Conservation (phyloP, 2,329 filamentous ascomycete species). For the Clonostachys rosea region DNA sequence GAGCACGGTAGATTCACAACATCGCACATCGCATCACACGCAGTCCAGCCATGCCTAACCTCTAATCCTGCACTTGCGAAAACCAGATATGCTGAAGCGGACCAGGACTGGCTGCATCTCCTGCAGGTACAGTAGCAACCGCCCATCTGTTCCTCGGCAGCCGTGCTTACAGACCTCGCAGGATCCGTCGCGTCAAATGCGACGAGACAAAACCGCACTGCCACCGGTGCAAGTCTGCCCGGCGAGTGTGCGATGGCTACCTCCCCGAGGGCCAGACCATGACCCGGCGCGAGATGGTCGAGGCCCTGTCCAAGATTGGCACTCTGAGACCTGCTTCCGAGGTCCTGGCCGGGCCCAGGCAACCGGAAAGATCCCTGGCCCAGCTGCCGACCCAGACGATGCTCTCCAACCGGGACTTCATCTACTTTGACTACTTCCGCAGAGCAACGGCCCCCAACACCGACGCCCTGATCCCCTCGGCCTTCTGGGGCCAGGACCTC, state of each 20-base stretch:
- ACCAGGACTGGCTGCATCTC: slow-evolving; percentile 1
- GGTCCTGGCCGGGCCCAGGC: too few relatives aligned
- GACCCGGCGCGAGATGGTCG: background rate
- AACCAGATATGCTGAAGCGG: background rate
- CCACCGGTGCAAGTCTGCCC: background rate
- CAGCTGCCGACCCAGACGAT: too few relatives aligned
- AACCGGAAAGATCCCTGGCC: too few relatives aligned
- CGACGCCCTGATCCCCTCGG: slow-evolving; percentile 15
- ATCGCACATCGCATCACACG: too few relatives aligned
- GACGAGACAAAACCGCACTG: slow-evolving; percentile 26
- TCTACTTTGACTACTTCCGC: slow-evolving; percentile 27
- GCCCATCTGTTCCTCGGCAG: background rate
- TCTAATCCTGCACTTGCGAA: too few relatives aligned
- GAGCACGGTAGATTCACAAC: too few relatives aligned
- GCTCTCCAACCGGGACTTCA: slow-evolving; percentile 4
- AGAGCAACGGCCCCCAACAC: slow-evolving; percentile 18
- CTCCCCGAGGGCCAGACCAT: background rate
- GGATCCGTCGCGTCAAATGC: slow-evolving; percentile 28
- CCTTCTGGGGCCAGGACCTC: slow-evolving; percentile 22
- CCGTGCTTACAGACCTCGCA: slow-evolving; percentile 14
- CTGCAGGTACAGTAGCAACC: background rate
- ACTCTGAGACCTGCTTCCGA: too few relatives aligned
- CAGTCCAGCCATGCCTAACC: too few relatives aligned
- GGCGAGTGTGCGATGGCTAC: slow-evolving; percentile 1
- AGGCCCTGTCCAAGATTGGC: too few relatives aligned